These are phyloP conservation scores for Heliocybe sulcata DNA, from an alignment of 1,284 basidiomycete genomes.

Conservation along the genomic window DNA sequence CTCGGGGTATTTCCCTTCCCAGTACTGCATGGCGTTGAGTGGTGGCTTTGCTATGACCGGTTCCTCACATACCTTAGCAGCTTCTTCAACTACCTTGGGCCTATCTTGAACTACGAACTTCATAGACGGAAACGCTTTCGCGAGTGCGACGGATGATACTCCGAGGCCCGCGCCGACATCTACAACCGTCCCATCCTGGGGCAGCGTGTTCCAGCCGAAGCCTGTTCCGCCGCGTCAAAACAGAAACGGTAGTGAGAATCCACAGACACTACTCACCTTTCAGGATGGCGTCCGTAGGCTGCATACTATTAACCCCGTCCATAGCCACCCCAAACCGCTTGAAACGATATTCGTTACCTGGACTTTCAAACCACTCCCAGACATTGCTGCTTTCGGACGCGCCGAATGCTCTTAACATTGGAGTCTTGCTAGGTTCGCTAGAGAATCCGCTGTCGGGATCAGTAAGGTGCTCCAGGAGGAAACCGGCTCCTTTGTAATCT, in stretches of 20 bases:
- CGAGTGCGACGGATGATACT: conserved; percentile 19
- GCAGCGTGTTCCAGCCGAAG: neutral
- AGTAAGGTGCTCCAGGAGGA: conserved; percentile 17
- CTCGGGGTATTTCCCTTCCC: conserved; percentile 10
- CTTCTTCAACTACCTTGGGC: conserved; percentile 20
- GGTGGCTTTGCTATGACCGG: neutral
- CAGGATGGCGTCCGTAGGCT: conserved; percentile 14
- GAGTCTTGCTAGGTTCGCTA: conserved; percentile 13
- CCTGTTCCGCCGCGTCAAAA: neutral
- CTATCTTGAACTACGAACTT: conserved; percentile 23
- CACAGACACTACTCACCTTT: conserved; percentile 27
- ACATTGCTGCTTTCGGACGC: conserved; percentile 10
- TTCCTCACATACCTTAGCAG: conserved; percentile 15
- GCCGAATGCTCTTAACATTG: conserved; percentile 19
- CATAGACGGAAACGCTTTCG: conserved; percentile 16
- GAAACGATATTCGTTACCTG: conserved; percentile 14
- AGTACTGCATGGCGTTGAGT: conserved; percentile 9
- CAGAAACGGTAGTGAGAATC: conserved; percentile 10
- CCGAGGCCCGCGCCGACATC: conserved; percentile 27
- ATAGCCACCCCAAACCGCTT: conserved; percentile 18
- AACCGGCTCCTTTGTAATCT: conserved; percentile 15
- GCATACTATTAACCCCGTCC: conserved; percentile 16
- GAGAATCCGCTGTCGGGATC: conserved; percentile 14
- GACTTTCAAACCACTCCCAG: conserved; percentile 18
- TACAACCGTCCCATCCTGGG: conserved; percentile 9